A percentile compares a stretch with the other conserved stretches of the same genome.
Evolutionary conservation across 78 protist species (phyloP).

Genomic region (Cavenderia fasciculata): DNA sequence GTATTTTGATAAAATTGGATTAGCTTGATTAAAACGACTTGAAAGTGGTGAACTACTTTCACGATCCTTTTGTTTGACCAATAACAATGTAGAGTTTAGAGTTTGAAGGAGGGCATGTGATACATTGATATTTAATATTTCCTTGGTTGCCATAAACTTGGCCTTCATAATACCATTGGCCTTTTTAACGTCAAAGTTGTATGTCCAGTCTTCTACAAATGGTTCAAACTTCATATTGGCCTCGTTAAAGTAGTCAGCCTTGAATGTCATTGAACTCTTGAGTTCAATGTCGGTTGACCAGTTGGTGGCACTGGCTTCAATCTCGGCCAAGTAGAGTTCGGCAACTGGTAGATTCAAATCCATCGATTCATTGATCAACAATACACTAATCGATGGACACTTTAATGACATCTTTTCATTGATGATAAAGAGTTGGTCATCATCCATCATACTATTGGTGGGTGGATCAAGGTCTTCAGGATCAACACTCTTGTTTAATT

Average conservation of each 20-base stretch:
- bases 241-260: conserved; percentile 64
- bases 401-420: conserved; percentile 23
- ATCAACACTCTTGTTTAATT: too few species aligned
- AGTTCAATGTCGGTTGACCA: conserved; percentile 50
- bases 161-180: conserved; percentile 14
- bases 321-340: conserved; percentile 31
- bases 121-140: conserved; percentile 36
- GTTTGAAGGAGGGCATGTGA: conserved; percentile 48
- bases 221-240: conserved; percentile 70
- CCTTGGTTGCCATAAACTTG: conserved; percentile 51
- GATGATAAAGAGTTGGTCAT: not conserved
- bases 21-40: not conserved
- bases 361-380: conserved; percentile 62
- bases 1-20: conserved; percentile 2
- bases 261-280: conserved; percentile 31
- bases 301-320: conserved; percentile 11
- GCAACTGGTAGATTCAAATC: conserved; percentile 55
- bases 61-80: conserved; percentile 18
- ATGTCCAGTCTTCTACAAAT: conserved; percentile 57
- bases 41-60: not conserved
- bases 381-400: conserved; percentile 36
- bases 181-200: conserved; percentile 30
- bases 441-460: too few species aligned
- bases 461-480: too few species aligned
- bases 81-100: conserved; percentile 1